A percentile compares a stretch with the other conserved stretches of the same genome.
Evolutionary conservation across 2,329 filamentous ascomycete genomes (phyloP).

Genomic region (Colletotrichum liaoningense): DNA sequence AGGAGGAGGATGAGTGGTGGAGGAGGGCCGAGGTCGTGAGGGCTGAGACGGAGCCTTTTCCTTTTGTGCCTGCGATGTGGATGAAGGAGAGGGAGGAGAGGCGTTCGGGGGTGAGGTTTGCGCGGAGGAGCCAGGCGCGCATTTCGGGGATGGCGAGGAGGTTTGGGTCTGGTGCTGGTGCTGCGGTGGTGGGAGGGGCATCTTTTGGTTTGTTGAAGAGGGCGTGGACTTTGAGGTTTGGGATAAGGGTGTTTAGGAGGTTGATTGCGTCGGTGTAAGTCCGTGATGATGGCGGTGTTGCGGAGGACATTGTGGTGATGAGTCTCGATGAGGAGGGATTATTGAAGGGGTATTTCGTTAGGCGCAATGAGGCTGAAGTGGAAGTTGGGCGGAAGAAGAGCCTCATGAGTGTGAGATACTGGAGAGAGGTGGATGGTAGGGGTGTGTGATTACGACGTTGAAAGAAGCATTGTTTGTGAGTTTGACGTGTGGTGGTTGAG

Average conservation of each 20-base stretch:
- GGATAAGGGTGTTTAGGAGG: constrained; percentile 35
- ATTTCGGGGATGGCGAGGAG: constrained; percentile 76
- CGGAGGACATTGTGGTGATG: constrained; percentile 9
- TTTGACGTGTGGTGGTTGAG: constrained; percentile 3
- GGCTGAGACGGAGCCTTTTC: constrained; percentile 76
- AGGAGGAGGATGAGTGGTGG: constrained; percentile 35
- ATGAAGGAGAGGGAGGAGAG: constrained; percentile 47
- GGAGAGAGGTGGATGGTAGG: not conserved
- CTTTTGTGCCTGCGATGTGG: constrained; percentile 81
- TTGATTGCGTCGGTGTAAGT: constrained; percentile 33
- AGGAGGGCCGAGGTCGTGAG: constrained; percentile 76
- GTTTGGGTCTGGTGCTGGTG: constrained; percentile 39
- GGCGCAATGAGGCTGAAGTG: not conserved
- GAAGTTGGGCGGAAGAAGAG: not conserved
- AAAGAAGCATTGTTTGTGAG: not conserved
- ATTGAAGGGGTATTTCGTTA: not conserved
- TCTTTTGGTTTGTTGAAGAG: constrained; percentile 26
- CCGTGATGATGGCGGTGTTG: constrained; percentile 19
- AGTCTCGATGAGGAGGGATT: not conserved
- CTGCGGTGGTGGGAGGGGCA: not conserved
- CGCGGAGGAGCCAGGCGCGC: constrained; percentile 78
- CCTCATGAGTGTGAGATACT: not conserved
- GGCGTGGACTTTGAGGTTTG: constrained; percentile 35
- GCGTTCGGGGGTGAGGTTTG: constrained; percentile 74
- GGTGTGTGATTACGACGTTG: not conserved